Evolutionary conservation across 108 stramenopile species (phyloP).

Genomic region (Conticribra guillardii): DNA sequence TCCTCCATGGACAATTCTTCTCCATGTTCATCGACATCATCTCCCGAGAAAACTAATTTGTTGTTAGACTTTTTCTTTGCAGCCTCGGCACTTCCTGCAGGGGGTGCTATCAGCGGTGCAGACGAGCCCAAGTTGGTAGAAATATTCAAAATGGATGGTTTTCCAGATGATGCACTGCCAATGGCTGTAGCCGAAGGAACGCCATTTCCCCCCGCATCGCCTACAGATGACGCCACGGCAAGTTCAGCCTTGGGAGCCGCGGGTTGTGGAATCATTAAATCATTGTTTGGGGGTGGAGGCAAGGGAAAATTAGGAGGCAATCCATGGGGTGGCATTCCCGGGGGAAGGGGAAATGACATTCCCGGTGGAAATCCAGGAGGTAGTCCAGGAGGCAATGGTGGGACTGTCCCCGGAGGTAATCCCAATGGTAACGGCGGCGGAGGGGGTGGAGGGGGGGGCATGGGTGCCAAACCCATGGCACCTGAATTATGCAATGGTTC

Average conservation of each 20-base stretch:
- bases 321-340: slow-evolving; percentile 33
- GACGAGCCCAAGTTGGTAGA: slow-evolving; percentile 1
- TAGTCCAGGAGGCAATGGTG: slow-evolving; percentile 44
- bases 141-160: background rate
- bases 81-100: slow-evolving; percentile 7
- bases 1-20: slow-evolving; percentile 52
- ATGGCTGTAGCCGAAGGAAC: slow-evolving; percentile 11
- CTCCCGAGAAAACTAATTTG: slow-evolving; percentile 36
- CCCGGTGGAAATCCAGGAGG: slow-evolving; percentile 46
- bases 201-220: slow-evolving; percentile 7
- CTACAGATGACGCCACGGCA: slow-evolving; percentile 62
- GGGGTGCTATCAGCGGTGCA: background rate
- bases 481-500: slow-evolving; percentile 50
- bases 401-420: slow-evolving; percentile 27
- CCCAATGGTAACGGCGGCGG: slow-evolving; percentile 36
- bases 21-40: slow-evolving; percentile 32
- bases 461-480: slow-evolving; percentile 59
- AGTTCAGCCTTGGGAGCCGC: slow-evolving; percentile 54
- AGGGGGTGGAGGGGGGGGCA: slow-evolving; percentile 60
- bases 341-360: slow-evolving; percentile 4
- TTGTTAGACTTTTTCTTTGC: slow-evolving; percentile 20
- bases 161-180: slow-evolving; percentile 4
- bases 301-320: slow-evolving; percentile 36
- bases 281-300: slow-evolving; percentile 42
- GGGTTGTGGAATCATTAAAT: slow-evolving; percentile 75